phyloP scores from a whole-genome alignment of 495 filamentous ascomycete species.

The Penicillium atrosanguineum region DNA sequence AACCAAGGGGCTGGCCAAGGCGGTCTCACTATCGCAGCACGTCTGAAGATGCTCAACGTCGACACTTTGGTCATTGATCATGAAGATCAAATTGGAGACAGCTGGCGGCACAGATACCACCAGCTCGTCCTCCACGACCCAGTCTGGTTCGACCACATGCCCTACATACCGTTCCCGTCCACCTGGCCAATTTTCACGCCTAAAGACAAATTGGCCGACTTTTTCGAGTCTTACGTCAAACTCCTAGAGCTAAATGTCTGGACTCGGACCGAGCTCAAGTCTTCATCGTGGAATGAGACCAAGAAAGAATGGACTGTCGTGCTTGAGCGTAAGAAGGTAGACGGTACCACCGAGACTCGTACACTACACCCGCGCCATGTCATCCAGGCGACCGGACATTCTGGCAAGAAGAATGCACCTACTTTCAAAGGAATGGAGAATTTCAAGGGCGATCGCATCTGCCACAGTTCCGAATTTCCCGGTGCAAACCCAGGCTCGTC shows the following conservation, averaged over 20 bases:
- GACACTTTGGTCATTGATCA: slow-evolving; percentile 63
- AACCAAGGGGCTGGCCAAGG: slow-evolving; percentile 45
- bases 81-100: slow-evolving; percentile 67
- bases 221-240: slow-evolving; percentile 71
- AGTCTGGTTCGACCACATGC: slow-evolving; percentile 74
- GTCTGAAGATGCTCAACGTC: slow-evolving; percentile 70
- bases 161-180: slow-evolving; percentile 67
- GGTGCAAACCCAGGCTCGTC: slow-evolving; percentile 49
- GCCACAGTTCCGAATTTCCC: slow-evolving; percentile 68
- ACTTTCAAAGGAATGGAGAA: slow-evolving; percentile 57
- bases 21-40: slow-evolving; percentile 61
- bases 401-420: slow-evolving; percentile 66
- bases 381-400: slow-evolving; percentile 70
- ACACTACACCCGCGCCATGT: slow-evolving; percentile 65
- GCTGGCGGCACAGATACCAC: slow-evolving; percentile 68
- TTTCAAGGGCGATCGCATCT: slow-evolving; percentile 55
- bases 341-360: slow-evolving; percentile 52
- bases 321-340: slow-evolving; percentile 46
- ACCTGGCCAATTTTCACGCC: slow-evolving; percentile 70
- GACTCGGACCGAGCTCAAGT: slow-evolving; percentile 54
- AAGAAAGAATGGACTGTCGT: slow-evolving; percentile 60
- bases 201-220: slow-evolving; percentile 79
- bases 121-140: slow-evolving; percentile 71
- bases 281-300: slow-evolving; percentile 51
- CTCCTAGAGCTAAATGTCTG: slow-evolving; percentile 77